phyloP scores from a whole-genome alignment of 495 filamentous ascomycete genomes.

The Cenococcum geophilum region DNA sequence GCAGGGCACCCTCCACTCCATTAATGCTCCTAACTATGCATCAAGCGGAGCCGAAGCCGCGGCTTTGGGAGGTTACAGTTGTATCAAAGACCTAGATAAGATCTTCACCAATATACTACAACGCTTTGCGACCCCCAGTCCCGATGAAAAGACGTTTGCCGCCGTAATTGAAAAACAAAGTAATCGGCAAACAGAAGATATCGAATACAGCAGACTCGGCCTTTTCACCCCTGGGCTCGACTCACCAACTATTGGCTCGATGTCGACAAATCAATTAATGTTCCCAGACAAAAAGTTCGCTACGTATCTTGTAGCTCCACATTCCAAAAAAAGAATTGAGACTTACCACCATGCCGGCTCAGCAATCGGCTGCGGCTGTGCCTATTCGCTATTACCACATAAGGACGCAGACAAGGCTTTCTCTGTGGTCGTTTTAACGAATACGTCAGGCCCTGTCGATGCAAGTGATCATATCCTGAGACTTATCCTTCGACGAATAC shows the following conservation, averaged over 20 bases:
- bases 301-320: not conserved
- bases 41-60: slow-evolving; percentile 1
- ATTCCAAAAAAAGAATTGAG: not conserved
- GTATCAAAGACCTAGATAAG: not conserved
- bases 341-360: slow-evolving; percentile 1
- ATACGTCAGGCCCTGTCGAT: slow-evolving; percentile 3
- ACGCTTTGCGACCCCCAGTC: not conserved
- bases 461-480: not conserved
- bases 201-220: not conserved
- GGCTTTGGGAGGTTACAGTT: not conserved
- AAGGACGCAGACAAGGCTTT: not conserved
- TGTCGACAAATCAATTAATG: slow-evolving; percentile 1
- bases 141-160: too few species aligned
- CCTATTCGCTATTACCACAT: not conserved
- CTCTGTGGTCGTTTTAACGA: not conserved
- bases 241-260: not conserved
- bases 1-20: not conserved
- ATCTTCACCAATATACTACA: not conserved
- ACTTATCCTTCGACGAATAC: not conserved
- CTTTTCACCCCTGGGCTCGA: not conserved
- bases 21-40: not conserved
- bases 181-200: not conserved
- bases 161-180: not conserved
- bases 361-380: slow-evolving; percentile 2
- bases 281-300: not conserved